Evolutionary conservation across 2,329 filamentous ascomycete genomes (phyloP), one percentile per base, ranked within the genome.

Genomic region (Cadophora luteo-olivacea): DNA sequence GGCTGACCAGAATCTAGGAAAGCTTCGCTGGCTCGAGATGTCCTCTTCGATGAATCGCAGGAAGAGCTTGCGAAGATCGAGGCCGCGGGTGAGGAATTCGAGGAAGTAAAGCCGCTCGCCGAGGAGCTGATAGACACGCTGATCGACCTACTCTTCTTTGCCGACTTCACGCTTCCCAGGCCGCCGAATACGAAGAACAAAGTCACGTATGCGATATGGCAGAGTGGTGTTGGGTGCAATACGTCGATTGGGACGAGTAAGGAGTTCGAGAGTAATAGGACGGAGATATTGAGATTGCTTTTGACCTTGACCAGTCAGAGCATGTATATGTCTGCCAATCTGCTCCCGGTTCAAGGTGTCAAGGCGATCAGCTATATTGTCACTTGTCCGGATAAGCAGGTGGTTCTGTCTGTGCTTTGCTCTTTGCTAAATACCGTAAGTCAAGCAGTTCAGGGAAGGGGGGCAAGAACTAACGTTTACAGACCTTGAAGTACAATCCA

Each of bases 151-250:
- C 85, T 98, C 52, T 99, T 99, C 86, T 97, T 93, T 79, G 90
- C 92, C 9, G 92, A 94, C 66, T 91, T 99, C 76, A 97, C 95
- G 0, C 86, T 97, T 19, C 92, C 95, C 11, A 87, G 85, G 68
- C 87, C 92, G 52, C 85, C 89, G 16, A 85, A 89, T 67, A 88
- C 88, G 65, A 93, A 91, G 77, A 86, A 87, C 71, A 97, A 96
- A 79, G 92, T 97, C 66, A 92, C 91, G 8, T 97, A 96, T 80
- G 91, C 93, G 65, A 98, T 99, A 78, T 99, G 96, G 96, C 94
- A 97, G 82, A 98, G 93, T 77, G 96, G 96, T 60, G 95, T 99
- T 36, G 96, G 96, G 16, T 98, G 95, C 83, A 97, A 97, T 79
- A 92, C 92, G 19, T 89, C 94, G 5, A 89, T 97, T 74, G 91